Evolutionary conservation across 2,329 filamentous ascomycete genomes (phyloP).

Genomic region (Elsinoe australis): DNA sequence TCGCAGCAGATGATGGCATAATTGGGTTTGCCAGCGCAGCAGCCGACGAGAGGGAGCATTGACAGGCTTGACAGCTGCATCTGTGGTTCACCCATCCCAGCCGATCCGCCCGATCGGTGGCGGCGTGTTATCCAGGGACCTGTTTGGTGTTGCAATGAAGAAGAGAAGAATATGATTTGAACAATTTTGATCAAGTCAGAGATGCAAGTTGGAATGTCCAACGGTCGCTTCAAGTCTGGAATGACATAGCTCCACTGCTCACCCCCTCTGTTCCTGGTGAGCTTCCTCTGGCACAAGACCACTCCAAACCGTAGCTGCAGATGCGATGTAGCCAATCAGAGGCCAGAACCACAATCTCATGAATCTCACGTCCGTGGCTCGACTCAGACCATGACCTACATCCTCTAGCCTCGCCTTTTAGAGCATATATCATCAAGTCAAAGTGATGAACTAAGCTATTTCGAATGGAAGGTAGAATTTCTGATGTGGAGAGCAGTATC

Average conservation of each 20-base stretch:
- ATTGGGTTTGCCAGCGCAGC: slow-evolving; percentile 14
- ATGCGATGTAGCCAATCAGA: slow-evolving; percentile 1
- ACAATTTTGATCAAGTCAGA: too few relatives aligned
- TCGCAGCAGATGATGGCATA: slow-evolving; percentile 2
- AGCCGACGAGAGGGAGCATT: neutral
- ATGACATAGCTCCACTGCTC: slow-evolving; percentile 4
- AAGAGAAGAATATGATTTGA: too few relatives aligned
- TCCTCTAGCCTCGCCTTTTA: too few relatives aligned
- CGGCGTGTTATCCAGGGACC: too few relatives aligned
- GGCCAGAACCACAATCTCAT: neutral
- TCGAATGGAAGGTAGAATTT: neutral
- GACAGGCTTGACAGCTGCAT: too few relatives aligned
- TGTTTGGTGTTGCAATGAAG: too few relatives aligned
- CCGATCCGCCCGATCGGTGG: too few relatives aligned
- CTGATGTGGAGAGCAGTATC: too few relatives aligned
- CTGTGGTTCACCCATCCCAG: too few relatives aligned
- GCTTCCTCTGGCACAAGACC: slow-evolving; percentile 10
- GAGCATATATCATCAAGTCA: too few relatives aligned
- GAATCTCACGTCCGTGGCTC: neutral
- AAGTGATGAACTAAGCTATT: too few relatives aligned
- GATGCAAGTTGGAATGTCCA: neutral
- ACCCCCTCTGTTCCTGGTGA: slow-evolving; percentile 13
- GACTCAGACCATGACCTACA: neutral
- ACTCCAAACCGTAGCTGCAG: slow-evolving; percentile 13
- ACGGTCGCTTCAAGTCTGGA: neutral